Conservation (phyloP, 306 rosid genomes). For the Cicer arietinum region DNA sequence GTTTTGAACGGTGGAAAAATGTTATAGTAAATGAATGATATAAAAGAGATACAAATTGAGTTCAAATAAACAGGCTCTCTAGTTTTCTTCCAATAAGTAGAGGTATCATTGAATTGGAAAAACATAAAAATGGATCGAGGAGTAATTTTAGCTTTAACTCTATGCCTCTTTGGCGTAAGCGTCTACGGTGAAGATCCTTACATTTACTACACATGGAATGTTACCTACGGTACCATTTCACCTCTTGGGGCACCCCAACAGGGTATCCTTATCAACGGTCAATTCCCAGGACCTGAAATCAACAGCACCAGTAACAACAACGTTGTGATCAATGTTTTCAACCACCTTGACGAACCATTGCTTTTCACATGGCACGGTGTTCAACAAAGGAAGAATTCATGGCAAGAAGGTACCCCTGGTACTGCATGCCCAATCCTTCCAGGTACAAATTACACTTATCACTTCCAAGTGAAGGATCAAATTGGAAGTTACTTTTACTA, state of each 20-base stretch:
- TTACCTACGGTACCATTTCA: constrained; percentile 71
- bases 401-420: constrained; percentile 81
- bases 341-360: constrained; percentile 80
- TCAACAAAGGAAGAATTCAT: constrained; percentile 79
- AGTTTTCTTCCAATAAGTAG: too few species aligned
- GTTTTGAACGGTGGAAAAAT: too few species aligned
- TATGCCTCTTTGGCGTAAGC: constrained; percentile 47
- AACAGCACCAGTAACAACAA: constrained; percentile 79
- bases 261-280: constrained; percentile 73
- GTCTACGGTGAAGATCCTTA: constrained; percentile 72
- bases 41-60: too few species aligned
- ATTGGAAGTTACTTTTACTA: constrained; percentile 71
- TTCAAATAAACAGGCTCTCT: too few species aligned
- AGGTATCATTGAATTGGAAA: too few species aligned
- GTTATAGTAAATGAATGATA: too few species aligned
- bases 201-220: constrained; percentile 69
- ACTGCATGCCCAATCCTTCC: constrained; percentile 74
- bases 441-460: constrained; percentile 71
- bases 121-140: constrained; percentile 31
- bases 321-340: constrained; percentile 63
- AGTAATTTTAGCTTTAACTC: constrained; percentile 30
- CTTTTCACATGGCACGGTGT: constrained; percentile 75
- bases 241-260: constrained; percentile 75
- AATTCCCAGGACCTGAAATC: constrained; percentile 81
- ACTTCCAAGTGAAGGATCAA: constrained; percentile 82